Evolutionary conservation across 2,329 filamentous ascomycete genomes (phyloP), one percentile per base, ranked within the genome.

Genomic region (Colletotrichum gigasporum): DNA sequence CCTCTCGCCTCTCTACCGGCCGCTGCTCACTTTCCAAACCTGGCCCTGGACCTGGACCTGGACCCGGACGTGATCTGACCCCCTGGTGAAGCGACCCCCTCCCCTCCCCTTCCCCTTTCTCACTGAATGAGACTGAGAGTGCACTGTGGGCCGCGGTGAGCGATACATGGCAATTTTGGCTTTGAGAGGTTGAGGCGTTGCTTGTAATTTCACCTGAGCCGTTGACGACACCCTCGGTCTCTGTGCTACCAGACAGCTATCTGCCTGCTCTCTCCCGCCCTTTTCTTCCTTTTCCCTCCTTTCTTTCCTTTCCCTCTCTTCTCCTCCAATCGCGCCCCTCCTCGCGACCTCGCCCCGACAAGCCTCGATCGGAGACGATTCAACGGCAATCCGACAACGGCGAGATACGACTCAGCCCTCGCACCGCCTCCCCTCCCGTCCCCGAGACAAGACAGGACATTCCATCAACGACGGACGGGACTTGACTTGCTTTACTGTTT

Each of bases 341-440:
- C 48, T 61, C 50, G n/a, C n/a, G n/a, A n/a, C n/a, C 18, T 61
- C 48, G 55, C 61, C 48, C 18, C 35, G 61, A 61, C 56, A 64
- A 64, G 61, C 61, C 56, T 64, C 52, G 48, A 61, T 61, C 56
- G 61, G 61, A 64, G 61, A 64, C 56, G 61, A 61, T 61, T 54
- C 56, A 61, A 51, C 61, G 56, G 61, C 48, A 47, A 41, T 44
- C 61, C 61, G 56, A 64, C 48, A 64, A 64, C 61, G 61, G 61
- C 61, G 56, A 61, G 48, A 64, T 61, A 64, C 61, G 61, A 64
- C 61, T 61, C 61, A 64, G 61, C 61, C 61, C 42, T 64, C 61
- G 61, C 56, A 61, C 61, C 56, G 61, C 61, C 61, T 64, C 56
- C 41, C 34, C 48, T 24, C 16, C 34, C 28, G 48, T 37, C 30